Evolutionary conservation across 2,329 filamentous ascomycete genomes (phyloP).

Genomic region (Hypoxylon sp.): DNA sequence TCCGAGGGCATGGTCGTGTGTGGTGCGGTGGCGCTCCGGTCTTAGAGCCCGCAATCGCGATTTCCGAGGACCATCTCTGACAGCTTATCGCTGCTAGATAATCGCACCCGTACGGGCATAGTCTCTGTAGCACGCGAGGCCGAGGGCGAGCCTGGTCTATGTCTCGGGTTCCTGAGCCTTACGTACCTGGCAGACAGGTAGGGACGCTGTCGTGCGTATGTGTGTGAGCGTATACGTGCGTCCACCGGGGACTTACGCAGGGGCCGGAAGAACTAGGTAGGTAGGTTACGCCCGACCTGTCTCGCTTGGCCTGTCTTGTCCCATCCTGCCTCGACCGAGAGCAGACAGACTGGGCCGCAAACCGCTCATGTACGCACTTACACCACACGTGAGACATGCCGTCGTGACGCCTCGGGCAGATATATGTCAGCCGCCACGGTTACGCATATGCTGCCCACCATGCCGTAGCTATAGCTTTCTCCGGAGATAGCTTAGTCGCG

Average conservation of each 20-base stretch:
- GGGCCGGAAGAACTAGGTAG: constrained; percentile 8
- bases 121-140: neutral
- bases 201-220: too few relatives aligned
- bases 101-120: neutral
- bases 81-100: neutral
- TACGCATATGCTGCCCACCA: neutral
- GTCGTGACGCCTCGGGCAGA: constrained; percentile 13
- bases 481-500: neutral
- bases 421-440: constrained; percentile 27
- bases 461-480: neutral
- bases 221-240: neutral
- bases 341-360: neutral
- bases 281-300: constrained; percentile 31
- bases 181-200: neutral
- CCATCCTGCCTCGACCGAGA: neutral
- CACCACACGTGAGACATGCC: constrained; percentile 10
- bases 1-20: too few relatives aligned
- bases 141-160: neutral
- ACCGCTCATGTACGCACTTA: constrained; percentile 17
- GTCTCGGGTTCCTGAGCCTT: neutral
- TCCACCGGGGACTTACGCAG: constrained; percentile 10
- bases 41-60: constrained; percentile 6
- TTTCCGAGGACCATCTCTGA: neutral
- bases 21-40: constrained; percentile 17
- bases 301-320: neutral